These are phyloP conservation scores for Tremella yokohamensis DNA, from an alignment of 768 basidiomycete genomes.

Conservation along the genomic window DNA sequence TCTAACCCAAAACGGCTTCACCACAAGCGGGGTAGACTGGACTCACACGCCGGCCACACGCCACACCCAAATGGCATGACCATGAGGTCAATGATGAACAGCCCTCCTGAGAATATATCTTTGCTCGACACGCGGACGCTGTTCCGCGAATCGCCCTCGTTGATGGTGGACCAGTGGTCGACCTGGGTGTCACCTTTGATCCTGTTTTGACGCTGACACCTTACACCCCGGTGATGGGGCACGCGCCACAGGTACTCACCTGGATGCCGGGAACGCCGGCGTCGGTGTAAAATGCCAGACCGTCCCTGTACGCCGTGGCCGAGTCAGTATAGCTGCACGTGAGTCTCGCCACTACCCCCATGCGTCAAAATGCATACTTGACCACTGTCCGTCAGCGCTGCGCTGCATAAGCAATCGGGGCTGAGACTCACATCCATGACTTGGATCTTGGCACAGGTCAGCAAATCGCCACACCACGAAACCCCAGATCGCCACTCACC, in stretches of 20 bases:
- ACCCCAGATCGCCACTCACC: slow-evolving; percentile 23
- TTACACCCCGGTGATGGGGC: background rate
- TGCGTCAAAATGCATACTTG: slow-evolving; percentile 22
- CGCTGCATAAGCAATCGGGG: background rate
- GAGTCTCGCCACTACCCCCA: background rate
- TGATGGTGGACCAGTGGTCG: slow-evolving; percentile 35
- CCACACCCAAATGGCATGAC: slow-evolving; percentile 50
- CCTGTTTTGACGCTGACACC: too few relatives aligned
- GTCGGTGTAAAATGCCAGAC: slow-evolving; percentile 44
- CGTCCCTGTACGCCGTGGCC: slow-evolving; percentile 33
- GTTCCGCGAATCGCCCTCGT: slow-evolving; percentile 27
- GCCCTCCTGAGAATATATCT: slow-evolving; percentile 41
- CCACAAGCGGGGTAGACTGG: background rate
- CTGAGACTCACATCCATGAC: slow-evolving; percentile 39
- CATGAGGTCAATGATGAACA: slow-evolving; percentile 47
- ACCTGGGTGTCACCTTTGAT: slow-evolving; percentile 21
- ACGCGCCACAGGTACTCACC: slow-evolving; percentile 19
- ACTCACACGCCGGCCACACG: slow-evolving; percentile 50
- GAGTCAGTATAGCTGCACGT: slow-evolving; percentile 34
- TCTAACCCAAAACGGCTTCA: background rate
- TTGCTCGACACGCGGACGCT: slow-evolving; percentile 42
- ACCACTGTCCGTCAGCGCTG: slow-evolving; percentile 27
- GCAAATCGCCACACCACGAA: slow-evolving; percentile 4
- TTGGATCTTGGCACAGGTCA: slow-evolving; percentile 35
- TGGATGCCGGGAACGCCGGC: slow-evolving; percentile 47